These are phyloP conservation scores for Cyberlindnera euphorbiiphila DNA, from an alignment of 805 yeast genomes.

Conservation along the genomic window DNA sequence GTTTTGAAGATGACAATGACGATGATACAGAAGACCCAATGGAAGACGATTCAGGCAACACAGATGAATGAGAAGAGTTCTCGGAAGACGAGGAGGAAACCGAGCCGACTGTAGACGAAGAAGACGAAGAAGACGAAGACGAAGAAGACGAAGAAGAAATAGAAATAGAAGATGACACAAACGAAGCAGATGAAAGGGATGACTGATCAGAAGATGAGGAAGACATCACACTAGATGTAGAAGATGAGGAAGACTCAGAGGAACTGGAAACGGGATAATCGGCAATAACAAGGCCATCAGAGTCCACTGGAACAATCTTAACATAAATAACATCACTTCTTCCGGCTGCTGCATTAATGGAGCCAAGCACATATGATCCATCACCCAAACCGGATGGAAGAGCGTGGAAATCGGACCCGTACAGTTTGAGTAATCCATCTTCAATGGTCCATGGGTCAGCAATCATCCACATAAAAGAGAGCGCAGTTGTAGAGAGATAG, in stretches of 20 bases:
- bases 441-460: conserved; percentile 18
- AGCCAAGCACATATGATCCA: conserved; percentile 18
- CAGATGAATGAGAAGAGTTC: background rate
- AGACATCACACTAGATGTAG: no score
- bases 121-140: conserved; percentile 1
- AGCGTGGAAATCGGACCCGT: conserved; percentile 21
- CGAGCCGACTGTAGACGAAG: background rate
- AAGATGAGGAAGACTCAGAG: no score
- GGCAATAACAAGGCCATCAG: conserved; percentile 2
- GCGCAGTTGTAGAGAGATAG: conserved; percentile 8
- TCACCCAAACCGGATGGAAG: conserved; percentile 14
- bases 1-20: no score
- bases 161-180: background rate
- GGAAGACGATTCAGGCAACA: background rate
- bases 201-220: no score
- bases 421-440: conserved; percentile 16
- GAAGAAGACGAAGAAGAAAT: background rate
- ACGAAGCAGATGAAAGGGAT: no score
- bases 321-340: conserved; percentile 10
- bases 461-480: conserved; percentile 8
- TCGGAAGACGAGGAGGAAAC: background rate
- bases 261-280: background rate
- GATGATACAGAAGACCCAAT: conserved; percentile 1
- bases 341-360: conserved; percentile 17
- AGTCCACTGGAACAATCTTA: conserved; percentile 1